phyloP scores from a whole-genome alignment of 257 asterid genomes.

The Phtheirospermum japonicum region DNA sequence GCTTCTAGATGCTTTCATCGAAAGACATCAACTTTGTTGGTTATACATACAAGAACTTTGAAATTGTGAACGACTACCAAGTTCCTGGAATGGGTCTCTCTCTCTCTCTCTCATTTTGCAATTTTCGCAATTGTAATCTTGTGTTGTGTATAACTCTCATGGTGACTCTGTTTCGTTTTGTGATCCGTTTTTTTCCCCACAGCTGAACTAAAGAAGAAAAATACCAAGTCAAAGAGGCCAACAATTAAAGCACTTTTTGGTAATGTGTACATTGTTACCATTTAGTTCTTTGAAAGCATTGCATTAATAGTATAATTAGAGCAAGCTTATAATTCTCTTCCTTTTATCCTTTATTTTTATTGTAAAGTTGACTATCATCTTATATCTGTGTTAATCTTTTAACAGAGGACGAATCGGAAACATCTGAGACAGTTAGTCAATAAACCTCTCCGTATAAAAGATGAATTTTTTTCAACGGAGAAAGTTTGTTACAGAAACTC shows the following conservation, averaged over 20 bases:
- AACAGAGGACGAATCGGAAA: conserved; percentile 74
- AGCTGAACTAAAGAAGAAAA: conserved; percentile 96
- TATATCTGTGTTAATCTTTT: conserved; percentile 19
- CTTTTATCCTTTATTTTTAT: too few species aligned
- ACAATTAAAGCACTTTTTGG: conserved; percentile 87
- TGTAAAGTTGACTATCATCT: conserved; percentile 16
- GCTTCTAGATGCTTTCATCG: conserved; percentile 85
- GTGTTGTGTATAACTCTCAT: neutral
- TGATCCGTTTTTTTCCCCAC: conserved; percentile 27
- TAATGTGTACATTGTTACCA: conserved; percentile 33
- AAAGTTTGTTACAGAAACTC: neutral
- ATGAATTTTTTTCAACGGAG: conserved; percentile 16
- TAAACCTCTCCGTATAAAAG: conserved; percentile 29
- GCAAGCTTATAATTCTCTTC: too few species aligned
- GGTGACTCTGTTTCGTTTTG: conserved; percentile 17
- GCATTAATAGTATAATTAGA: too few species aligned
- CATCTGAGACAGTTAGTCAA: conserved; percentile 57
- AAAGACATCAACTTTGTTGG: conserved; percentile 96
- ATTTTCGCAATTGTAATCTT: conserved; percentile 12
- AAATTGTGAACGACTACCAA: conserved; percentile 93
- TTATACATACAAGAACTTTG: conserved; percentile 95
- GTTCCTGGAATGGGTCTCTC: conserved; percentile 85
- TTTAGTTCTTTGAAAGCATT: neutral
- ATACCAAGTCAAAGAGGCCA: conserved; percentile 69
- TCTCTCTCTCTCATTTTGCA: conserved; percentile 11